Base-by-base conservation (phyloP, 2,329 filamentous ascomycete genomes). In the Tolypocladium album region DNA sequence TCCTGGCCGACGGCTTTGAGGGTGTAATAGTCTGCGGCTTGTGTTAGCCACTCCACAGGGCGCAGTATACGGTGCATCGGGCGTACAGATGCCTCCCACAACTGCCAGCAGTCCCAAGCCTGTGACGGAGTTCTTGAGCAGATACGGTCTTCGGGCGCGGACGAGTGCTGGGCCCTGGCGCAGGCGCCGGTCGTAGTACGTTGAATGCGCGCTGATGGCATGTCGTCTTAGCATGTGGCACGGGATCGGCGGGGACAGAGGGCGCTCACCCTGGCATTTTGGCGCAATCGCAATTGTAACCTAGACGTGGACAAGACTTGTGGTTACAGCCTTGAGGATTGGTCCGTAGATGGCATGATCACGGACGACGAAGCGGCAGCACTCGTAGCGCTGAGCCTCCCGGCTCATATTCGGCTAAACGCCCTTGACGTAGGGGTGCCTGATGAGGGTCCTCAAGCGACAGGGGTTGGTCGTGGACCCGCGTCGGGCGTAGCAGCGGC, bases 1-100 rank as follows among this genome's bases (percentile, higher is more conserved):
- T 97, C 94, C 76, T 97, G 94, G 52, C 93, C 91, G 70, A 99
- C 89, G 59, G 90, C 91, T 65, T 81, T 84, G 71, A 99, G 88
- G 4, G 83, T 85, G 70, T 85, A 85, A 66, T 76, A 76, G 68
- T 85, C 83, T 85, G 60, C 55, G 6, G 20, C 20, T 53, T 22
- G 34, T 42, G 60, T 69, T 60, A 68, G 66, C 56, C 15, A n/a
- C 13, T 6, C 15, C 7, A 13, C 15, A 27, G 9, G 2, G 42
- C 11, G 13, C 12, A 31, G 3, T 1, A 13, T 9, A 22, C 15
- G 22, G 4, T n/a, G 34, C 47, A 56, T 45, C 58, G n/a, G n/a
- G 84, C 90, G 64, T 84, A 99, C 94, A 99, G 67, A 99, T 89
- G 64, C 86, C 85, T 64, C 90, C 81, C n/a, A 90, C 87, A 66